Evolutionary conservation across 225 moss, liverwort and hornwort species (phyloP).

Genomic region (Climacium dendroides): DNA sequence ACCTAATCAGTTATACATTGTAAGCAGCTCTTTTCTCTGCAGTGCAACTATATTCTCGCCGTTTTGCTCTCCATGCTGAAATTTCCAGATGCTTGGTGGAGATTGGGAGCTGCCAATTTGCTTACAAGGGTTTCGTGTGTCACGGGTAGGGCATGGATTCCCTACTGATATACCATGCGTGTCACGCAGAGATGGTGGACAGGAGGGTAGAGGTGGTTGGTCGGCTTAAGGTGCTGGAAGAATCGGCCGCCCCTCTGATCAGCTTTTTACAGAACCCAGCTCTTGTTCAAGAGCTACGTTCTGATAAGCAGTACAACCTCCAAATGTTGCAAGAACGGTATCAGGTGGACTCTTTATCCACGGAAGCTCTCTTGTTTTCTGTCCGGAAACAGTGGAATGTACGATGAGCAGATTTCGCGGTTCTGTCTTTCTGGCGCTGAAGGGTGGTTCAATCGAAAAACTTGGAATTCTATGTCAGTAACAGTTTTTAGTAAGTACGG

Average conservation of each 20-base stretch:
- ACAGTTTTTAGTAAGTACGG: not conserved
- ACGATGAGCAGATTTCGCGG: not conserved
- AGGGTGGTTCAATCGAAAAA: not conserved
- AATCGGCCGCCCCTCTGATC: constrained; percentile 92
- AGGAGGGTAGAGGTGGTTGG: constrained; percentile 95
- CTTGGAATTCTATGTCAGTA: not conserved
- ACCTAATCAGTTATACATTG: not conserved
- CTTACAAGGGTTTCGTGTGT: too few relatives aligned
- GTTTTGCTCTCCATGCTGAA: not conserved
- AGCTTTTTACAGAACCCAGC: constrained; percentile 94
- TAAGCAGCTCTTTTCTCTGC: not conserved
- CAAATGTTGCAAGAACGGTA: constrained; percentile 98
- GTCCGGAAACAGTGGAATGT: not conserved
- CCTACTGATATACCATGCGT: not conserved
- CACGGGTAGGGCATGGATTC: not conserved
- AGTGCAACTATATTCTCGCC: not conserved
- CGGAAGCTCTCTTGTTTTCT: not conserved
- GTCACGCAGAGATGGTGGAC: constrained; percentile 83
- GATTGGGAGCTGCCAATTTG: not conserved
- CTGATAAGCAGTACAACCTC: constrained; percentile 92
- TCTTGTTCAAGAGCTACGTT: constrained; percentile 87
- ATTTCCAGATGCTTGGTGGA: not conserved
- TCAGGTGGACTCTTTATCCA: constrained; percentile 31
- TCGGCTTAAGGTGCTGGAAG: constrained; percentile 86
- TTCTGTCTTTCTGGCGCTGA: not conserved